These are phyloP conservation scores for Pleurotus tuber-regium DNA, from an alignment of 768 basidiomycete genomes.

Conservation along the genomic window DNA sequence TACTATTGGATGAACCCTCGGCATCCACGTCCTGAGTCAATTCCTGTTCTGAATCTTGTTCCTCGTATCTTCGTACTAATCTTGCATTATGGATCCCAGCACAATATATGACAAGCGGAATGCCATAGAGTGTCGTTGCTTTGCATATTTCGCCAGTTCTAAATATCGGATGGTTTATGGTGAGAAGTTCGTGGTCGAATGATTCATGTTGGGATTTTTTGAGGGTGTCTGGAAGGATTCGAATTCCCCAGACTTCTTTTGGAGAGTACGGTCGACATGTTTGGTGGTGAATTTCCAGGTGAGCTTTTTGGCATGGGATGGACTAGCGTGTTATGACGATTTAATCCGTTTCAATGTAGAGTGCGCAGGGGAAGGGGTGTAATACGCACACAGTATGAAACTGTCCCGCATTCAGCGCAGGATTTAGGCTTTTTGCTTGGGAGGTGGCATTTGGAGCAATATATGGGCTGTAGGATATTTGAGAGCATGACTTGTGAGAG, in stretches of 20 bases:
- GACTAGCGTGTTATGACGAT: not conserved
- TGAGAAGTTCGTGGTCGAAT: slow-evolving; percentile 1
- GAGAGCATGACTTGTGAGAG: not conserved
- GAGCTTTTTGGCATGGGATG: not conserved
- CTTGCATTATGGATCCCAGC: no score
- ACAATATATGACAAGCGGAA: not conserved
- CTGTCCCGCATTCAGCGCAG: slow-evolving; percentile 6
- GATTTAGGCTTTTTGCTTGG: not conserved
- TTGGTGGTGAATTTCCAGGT: slow-evolving; percentile 1
- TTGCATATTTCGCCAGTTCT: not conserved
- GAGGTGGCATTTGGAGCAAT: slow-evolving; percentile 6
- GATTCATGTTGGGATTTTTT: not conserved
- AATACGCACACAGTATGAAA: slow-evolving; percentile 1
- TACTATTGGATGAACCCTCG: no score
- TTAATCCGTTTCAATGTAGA: not conserved
- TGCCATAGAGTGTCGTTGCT: not conserved
- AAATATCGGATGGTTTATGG: not conserved
- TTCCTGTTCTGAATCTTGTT: no score
- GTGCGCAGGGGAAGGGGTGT: not conserved
- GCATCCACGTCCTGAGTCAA: no score
- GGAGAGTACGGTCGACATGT: slow-evolving; percentile 1
- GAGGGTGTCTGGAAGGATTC: not conserved
- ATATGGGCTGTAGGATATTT: not conserved
- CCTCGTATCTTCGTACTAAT: no score
- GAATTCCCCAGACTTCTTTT: slow-evolving; percentile 3